Base-by-base conservation (phyloP, 768 basidiomycete genomes). In the Termitomyces sp. region DNA sequence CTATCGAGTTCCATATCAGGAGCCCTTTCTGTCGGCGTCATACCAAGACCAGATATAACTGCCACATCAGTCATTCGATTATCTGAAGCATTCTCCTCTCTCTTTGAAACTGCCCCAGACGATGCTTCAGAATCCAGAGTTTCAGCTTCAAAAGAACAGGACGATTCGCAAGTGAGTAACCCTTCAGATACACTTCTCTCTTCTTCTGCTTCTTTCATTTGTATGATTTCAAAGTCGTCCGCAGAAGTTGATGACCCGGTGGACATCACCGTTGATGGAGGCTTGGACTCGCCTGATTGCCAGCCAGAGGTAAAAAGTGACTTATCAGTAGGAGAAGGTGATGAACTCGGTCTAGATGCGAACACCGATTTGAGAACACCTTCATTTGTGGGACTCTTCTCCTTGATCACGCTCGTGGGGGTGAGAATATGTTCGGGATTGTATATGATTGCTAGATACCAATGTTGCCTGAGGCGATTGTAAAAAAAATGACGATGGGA, bases 381-480 rank as follows among this genome's bases (percentile, higher is more conserved):
- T 14, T 55, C 44, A n/a, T 28, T 41, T 33, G 46, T 41, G 6
- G 44, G 18, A 4, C 36, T 44, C n/a, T 56, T 56, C 30, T 55
- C 57, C 38, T 54, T 57, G n/a, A 56, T 52, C 26, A 57, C 55
- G 32, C 55, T 63, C 30, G 46, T 45, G 7, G 60, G 63, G 41
- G 59, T 62, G 13, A 85, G 76, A 36, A 79, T 70, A 60, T 67
- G 89, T 54, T 83, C 84, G 0, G 97, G 96, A 58, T 88, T 85
- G 69, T 85, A 88, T 62, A 99, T 96, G 60, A 98, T 85, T 16
- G 92, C 95, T 41, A 98, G 82, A 71, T 97, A 98, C 97, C 97
- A 98, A 72, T 99, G 97, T 45, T 92, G 72, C 64, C 96, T 98
- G 55, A 56, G 18, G 47, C 46, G 20, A 45, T 22, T 11, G 14